Evolutionary conservation across 2,329 filamentous ascomycete species (phyloP).

Genomic region (Amauroascus niger): DNA sequence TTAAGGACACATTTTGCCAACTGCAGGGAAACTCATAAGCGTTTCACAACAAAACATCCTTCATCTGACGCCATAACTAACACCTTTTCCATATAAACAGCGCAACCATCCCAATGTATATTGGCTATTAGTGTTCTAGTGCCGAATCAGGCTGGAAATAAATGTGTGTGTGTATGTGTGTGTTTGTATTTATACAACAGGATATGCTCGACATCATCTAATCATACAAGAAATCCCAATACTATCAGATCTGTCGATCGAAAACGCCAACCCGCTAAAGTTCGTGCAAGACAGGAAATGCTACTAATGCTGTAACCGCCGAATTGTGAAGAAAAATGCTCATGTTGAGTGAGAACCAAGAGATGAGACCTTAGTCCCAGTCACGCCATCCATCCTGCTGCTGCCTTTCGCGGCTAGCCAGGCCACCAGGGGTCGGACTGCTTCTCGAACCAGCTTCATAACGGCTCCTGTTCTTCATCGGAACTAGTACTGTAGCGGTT

Average conservation of each 20-base stretch:
- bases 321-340: conserved; percentile 1
- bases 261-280: background rate
- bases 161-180: background rate
- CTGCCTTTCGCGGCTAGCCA: conserved; percentile 7
- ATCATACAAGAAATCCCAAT: too few species aligned
- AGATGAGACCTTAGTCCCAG: conserved; percentile 28
- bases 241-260: too few species aligned
- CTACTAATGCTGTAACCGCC: background rate
- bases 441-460: background rate
- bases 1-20: background rate
- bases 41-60: background rate
- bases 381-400: conserved; percentile 33
- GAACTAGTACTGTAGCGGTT: conserved; percentile 19
- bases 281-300: background rate
- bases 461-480: conserved; percentile 12
- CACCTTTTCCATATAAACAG: background rate
- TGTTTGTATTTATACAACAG: too few species aligned
- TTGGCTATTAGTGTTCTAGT: background rate
- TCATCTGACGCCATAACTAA: background rate
- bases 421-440: background rate
- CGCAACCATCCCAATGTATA: background rate
- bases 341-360: background rate
- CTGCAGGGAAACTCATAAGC: background rate
- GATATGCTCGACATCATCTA: background rate
- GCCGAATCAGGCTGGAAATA: background rate